Percentiles rank a stretch among this genome's conserved stretches.
phyloP scores from a whole-genome alignment of 106 monocot genomes.

The Alisma plantagoaquatica region DNA sequence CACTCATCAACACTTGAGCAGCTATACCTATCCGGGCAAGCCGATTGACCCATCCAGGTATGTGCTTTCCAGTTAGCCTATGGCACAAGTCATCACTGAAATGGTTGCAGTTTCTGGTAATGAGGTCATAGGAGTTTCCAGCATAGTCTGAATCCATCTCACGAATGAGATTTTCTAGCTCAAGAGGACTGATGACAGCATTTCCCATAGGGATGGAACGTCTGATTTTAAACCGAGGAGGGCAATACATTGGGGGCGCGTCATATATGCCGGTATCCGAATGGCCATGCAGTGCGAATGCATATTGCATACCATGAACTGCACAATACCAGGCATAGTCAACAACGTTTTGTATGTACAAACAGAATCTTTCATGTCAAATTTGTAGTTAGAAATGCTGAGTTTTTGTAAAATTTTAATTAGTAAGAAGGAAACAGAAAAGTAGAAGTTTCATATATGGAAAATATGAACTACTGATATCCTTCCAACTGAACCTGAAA shows the following conservation, averaged over 20 bases:
- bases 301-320: slow-evolving; percentile 26
- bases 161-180: slow-evolving; percentile 10
- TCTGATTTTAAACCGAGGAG: slow-evolving; percentile 16
- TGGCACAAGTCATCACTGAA: slow-evolving; percentile 22
- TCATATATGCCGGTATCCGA: slow-evolving; percentile 20
- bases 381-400: background rate
- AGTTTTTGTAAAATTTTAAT: too few species aligned
- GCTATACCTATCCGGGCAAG: slow-evolving; percentile 26
- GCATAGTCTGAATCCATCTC: slow-evolving; percentile 21
- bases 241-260: slow-evolving; percentile 18
- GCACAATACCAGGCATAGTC: background rate
- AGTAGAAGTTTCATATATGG: background rate
- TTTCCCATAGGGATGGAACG: slow-evolving; percentile 18
- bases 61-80: slow-evolving; percentile 17
- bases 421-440: too few species aligned
- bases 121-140: slow-evolving; percentile 20
- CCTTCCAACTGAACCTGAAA: too few species aligned
- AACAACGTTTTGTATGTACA: too few species aligned
- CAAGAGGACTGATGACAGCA: slow-evolving; percentile 4
- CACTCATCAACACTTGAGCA: too few species aligned
- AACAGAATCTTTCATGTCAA: too few species aligned
- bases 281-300: slow-evolving; percentile 15
- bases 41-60: slow-evolving; percentile 26
- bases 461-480: background rate
- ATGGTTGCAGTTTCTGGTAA: slow-evolving; percentile 26